A percentile compares a stretch with the other conserved stretches of the same genome.
Conservation (phyloP, 768 basidiomycete species). For the Atractiella rhizophila region DNA sequence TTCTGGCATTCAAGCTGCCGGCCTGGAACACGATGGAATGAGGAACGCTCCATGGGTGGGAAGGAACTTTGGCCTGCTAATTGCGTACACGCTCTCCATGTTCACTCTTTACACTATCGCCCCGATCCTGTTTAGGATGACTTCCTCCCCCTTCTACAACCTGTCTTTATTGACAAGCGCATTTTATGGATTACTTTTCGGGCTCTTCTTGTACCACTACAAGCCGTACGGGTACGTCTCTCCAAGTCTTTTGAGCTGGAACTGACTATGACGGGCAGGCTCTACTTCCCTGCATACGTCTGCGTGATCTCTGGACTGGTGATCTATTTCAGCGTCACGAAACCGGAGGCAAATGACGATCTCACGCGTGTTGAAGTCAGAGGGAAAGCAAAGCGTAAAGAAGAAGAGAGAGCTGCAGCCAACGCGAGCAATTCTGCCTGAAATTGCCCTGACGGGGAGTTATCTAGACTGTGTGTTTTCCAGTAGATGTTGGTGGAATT, state of each 20-base stretch:
- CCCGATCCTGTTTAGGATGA: conserved; percentile 11
- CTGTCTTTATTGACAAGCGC: conserved; percentile 12
- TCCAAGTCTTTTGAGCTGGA: neutral
- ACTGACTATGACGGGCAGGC: neutral
- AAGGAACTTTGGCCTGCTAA: conserved; percentile 11
- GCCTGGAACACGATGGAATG: conserved; percentile 12
- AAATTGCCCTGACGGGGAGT: too few relatives aligned
- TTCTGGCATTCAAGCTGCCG: conserved; percentile 14
- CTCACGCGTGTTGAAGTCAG: too few relatives aligned
- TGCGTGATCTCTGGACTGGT: conserved; percentile 15
- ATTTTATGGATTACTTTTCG: conserved; percentile 9
- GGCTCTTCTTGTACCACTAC: conserved; percentile 11
- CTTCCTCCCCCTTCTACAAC: conserved; percentile 14
- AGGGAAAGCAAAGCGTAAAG: too few relatives aligned
- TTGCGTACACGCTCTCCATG: conserved; percentile 14
- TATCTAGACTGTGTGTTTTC: too few relatives aligned
- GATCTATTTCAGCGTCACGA: conserved; percentile 11
- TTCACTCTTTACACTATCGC: conserved; percentile 13
- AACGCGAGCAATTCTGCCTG: too few relatives aligned
- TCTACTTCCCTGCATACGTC: conserved; percentile 9
- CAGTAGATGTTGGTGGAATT: too few relatives aligned
- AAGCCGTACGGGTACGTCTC: conserved; percentile 10
- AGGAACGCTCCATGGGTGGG: conserved; percentile 13
- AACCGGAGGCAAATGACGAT: conserved; percentile 11
- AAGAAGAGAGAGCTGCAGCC: too few relatives aligned